A percentile compares a stretch with the other conserved stretches of the same genome.
phyloP scores from a whole-genome alignment of 1,284 basidiomycete species.

The Pterulicium gracile region DNA sequence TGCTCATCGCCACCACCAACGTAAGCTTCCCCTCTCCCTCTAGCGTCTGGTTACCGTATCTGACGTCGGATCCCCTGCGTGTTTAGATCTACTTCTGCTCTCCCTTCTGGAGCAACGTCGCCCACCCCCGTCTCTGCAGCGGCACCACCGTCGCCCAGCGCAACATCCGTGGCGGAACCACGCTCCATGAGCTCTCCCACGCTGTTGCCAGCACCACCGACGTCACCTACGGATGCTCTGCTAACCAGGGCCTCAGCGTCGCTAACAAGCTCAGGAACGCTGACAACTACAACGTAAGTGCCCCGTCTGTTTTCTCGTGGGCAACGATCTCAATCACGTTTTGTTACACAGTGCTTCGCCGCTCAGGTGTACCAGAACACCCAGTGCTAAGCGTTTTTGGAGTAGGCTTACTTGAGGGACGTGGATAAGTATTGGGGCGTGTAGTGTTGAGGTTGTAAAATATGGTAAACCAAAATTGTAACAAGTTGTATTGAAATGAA shows the following conservation, averaged over 20 bases:
- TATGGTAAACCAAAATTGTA: too few relatives aligned
- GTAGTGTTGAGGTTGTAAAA: too few relatives aligned
- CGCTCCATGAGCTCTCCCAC: constrained; percentile 30
- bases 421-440: too few relatives aligned
- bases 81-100: constrained; percentile 28
- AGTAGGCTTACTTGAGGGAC: too few relatives aligned
- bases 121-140: constrained; percentile 21
- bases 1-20: constrained; percentile 12
- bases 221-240: constrained; percentile 25
- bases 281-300: constrained; percentile 29
- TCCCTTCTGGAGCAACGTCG: constrained; percentile 29
- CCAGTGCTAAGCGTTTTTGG: background rate
- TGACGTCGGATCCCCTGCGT: background rate
- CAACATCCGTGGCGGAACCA: constrained; percentile 28
- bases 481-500: too few relatives aligned
- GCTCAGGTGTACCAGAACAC: constrained; percentile 8
- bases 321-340: background rate
- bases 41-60: background rate
- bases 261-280: constrained; percentile 22
- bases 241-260: constrained; percentile 23
- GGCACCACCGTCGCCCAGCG: constrained; percentile 26
- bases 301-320: background rate
- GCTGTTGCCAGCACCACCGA: constrained; percentile 24
- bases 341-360: constrained; percentile 24
- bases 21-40: constrained; percentile 4